A percentile compares a stretch with the other conserved stretches of the same genome.
phyloP scores from a whole-genome alignment of 768 basidiomycete genomes.

The Hericium alpestre region DNA sequence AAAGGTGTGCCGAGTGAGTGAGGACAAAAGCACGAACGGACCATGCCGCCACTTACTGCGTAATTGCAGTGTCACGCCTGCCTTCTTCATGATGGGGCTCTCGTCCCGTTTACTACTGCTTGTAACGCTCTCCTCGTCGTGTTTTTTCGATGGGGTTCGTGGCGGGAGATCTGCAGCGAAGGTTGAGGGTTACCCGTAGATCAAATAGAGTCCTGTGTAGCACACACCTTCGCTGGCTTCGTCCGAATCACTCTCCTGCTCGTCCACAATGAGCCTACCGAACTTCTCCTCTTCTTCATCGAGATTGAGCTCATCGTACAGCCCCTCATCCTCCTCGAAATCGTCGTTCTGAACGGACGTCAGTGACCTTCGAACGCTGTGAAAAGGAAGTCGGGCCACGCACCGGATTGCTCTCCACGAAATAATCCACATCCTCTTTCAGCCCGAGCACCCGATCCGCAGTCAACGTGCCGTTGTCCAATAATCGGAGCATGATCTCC shows the following conservation, averaged over 20 bases:
- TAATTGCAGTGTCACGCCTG: conserved; percentile 46
- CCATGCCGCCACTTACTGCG: conserved; percentile 49
- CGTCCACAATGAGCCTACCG: conserved; percentile 61
- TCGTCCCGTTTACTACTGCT: conserved; percentile 71
- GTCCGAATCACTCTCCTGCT: conserved; percentile 72
- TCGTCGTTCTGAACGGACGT: conserved; percentile 67
- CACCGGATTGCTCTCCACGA: conserved; percentile 91
- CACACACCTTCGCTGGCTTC: conserved; percentile 57
- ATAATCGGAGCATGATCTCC: conserved; percentile 83
- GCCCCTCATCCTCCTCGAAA: conserved; percentile 94
- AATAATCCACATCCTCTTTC: conserved; percentile 93
- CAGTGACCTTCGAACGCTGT: neutral
- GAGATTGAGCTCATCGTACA: conserved; percentile 95
- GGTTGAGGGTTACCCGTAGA: neutral
- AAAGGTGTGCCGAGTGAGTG: conserved; percentile 11
- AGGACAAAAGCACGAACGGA: neutral
- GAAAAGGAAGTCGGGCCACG: conserved; percentile 23
- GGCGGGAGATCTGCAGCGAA: conserved; percentile 43
- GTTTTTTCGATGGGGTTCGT: conserved; percentile 62
- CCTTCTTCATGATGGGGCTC: conserved; percentile 67
- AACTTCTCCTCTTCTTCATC: conserved; percentile 96
- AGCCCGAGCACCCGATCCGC: conserved; percentile 71
- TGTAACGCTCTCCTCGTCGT: conserved; percentile 65
- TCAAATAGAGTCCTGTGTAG: neutral
- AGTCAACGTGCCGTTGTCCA: conserved; percentile 86